Conservation (phyloP, 495 filamentous ascomycete species). For the Pseudevernia furfuracea region DNA sequence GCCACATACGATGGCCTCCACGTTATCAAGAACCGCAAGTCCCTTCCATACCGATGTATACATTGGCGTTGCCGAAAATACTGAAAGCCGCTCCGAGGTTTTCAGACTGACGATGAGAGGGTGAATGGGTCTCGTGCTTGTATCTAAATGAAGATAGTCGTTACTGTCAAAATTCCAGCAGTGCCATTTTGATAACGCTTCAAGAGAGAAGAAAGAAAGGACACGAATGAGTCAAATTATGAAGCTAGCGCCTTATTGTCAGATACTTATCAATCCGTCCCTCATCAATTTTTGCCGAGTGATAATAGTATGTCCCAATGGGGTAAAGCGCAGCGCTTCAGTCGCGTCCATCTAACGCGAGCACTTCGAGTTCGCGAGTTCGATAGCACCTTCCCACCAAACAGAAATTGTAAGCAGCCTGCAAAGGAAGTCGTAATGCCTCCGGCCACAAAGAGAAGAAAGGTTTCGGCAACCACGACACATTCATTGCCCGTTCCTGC, state of each 20-base stretch:
- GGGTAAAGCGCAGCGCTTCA: slow-evolving; percentile 8
- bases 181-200: no score
- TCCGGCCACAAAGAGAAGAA: slow-evolving; percentile 20
- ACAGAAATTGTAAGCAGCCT: background rate
- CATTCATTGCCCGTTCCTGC: slow-evolving; percentile 6
- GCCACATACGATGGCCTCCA: background rate
- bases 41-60: background rate
- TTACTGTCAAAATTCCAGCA: background rate
- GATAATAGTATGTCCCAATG: background rate
- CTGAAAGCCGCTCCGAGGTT: background rate
- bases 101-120: background rate
- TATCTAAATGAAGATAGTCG: background rate
- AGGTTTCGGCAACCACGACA: background rate
- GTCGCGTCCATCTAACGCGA: slow-evolving; percentile 2
- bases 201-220: no score
- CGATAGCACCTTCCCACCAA: background rate
- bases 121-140: background rate
- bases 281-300: no score
- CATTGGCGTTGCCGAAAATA: background rate
- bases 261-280: no score
- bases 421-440: slow-evolving; percentile 26
- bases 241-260: no score
- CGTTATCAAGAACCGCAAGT: background rate
- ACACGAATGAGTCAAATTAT: no score
- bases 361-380: background rate